Percentiles rank a stretch among this genome's conserved stretches.
phyloP scores from a whole-genome alignment of 305 asterid species.

The Plantago lanceolata region DNA sequence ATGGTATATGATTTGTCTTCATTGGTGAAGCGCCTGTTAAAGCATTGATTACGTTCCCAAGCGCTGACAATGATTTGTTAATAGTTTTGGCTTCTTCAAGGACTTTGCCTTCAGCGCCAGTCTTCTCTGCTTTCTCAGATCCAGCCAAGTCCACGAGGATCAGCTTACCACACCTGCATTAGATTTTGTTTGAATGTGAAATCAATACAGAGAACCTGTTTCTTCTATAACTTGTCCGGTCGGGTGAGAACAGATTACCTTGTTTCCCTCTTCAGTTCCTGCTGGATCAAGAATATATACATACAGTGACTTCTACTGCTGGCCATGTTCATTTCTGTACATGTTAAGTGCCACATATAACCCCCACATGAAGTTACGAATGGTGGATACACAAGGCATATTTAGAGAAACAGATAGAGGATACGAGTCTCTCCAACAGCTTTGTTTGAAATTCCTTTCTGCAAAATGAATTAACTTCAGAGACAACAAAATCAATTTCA shows the following conservation, averaged over 20 bases:
- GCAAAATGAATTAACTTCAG: conserved; percentile 25
- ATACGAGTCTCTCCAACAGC: conserved; percentile 93
- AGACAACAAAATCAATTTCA: conserved; percentile 19
- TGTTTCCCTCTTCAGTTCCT: conserved; percentile 49
- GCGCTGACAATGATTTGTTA: conserved; percentile 80
- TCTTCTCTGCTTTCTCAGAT: conserved; percentile 85
- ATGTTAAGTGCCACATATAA: conserved; percentile 29
- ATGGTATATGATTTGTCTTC: conserved; percentile 69
- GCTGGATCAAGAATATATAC: conserved; percentile 53
- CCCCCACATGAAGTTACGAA: conserved; percentile 1
- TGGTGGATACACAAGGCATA: conserved; percentile 8
- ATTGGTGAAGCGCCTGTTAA: conserved; percentile 49
- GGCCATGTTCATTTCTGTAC: conserved; percentile 70
- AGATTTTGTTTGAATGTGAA: background rate
- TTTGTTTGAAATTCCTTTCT: conserved; percentile 83
- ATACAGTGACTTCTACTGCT: conserved; percentile 93
- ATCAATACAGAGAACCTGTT: conserved; percentile 19
- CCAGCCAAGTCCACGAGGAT: conserved; percentile 91
- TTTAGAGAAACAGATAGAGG: conserved; percentile 26
- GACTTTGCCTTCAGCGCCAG: conserved; percentile 86
- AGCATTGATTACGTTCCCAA: conserved; percentile 85
- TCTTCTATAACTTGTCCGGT: conserved; percentile 15
- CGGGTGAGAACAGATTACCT: conserved; percentile 37
- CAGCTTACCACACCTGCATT: conserved; percentile 55
- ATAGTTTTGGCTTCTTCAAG: conserved; percentile 92